These are phyloP conservation scores for Arabis alpina DNA, from an alignment of 345 rosid genomes.

Conservation along the genomic window DNA sequence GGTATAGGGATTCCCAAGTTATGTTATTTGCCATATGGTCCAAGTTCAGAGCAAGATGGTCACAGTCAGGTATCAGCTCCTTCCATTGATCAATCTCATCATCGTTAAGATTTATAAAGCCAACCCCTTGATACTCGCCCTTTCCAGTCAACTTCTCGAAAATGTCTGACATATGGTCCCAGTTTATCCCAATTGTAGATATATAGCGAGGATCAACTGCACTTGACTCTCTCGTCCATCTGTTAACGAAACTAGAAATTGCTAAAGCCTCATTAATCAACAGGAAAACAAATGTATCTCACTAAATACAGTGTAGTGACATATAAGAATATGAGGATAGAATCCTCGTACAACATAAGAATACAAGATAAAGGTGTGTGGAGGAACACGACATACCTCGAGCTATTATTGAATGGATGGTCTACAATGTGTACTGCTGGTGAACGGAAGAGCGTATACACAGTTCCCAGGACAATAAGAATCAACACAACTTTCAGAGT, in stretches of 20 bases:
- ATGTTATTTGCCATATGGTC: slow-evolving; percentile 46
- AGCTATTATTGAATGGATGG: slow-evolving; percentile 47
- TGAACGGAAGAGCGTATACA: slow-evolving; percentile 62
- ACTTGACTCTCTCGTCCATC: slow-evolving; percentile 59
- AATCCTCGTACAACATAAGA: not conserved
- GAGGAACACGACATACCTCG: slow-evolving; percentile 21
- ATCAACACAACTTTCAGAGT: slow-evolving; percentile 59
- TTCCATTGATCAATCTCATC: slow-evolving; percentile 66
- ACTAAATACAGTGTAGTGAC: not conserved
- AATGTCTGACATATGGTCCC: slow-evolving; percentile 61
- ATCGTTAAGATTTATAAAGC: slow-evolving; percentile 70
- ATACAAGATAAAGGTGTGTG: not conserved
- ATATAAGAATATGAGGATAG: not conserved
- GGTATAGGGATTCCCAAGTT: slow-evolving; percentile 84
- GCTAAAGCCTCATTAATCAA: slow-evolving; percentile 1
- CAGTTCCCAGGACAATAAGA: slow-evolving; percentile 62
- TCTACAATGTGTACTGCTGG: slow-evolving; percentile 68
- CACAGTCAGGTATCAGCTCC: slow-evolving; percentile 65
- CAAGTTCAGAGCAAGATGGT: slow-evolving; percentile 59
- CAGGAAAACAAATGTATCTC: not conserved
- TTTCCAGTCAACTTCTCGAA: slow-evolving; percentile 57
- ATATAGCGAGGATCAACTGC: slow-evolving; percentile 60
- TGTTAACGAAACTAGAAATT: slow-evolving; percentile 42
- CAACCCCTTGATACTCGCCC: slow-evolving; percentile 68
- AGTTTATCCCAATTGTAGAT: slow-evolving; percentile 55